Evolutionary conservation across 371 early-diverging fungal genomes (phyloP).

Genomic region (Nosema muscidifuracis): DNA sequence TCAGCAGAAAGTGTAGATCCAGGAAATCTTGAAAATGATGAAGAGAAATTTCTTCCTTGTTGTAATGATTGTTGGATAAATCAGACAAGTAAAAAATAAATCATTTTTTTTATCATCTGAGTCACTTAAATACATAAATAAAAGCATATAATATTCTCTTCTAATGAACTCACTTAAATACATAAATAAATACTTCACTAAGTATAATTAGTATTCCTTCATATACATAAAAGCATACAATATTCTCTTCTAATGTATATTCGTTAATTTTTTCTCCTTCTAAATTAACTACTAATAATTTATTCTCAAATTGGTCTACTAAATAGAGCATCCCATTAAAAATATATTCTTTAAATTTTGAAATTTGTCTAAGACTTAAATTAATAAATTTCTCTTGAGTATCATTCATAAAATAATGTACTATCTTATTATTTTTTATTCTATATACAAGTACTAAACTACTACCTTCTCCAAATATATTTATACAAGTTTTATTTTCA

Average conservation of each 20-base stretch:
- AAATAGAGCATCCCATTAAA: neutral
- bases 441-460: neutral
- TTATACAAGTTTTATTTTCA: neutral
- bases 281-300: neutral
- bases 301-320: neutral
- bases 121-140: too few species aligned
- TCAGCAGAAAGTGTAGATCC: neutral
- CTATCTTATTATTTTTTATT: neutral
- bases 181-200: neutral
- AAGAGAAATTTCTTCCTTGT: neutral
- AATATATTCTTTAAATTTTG: neutral
- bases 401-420: conserved; percentile 2
- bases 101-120: too few species aligned
- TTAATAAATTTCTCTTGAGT: neutral
- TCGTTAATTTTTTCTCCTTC: neutral
- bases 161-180: neutral
- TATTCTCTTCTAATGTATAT: neutral
- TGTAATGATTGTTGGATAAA: neutral
- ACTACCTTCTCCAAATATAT: neutral
- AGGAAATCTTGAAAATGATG: neutral
- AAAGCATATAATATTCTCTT: neutral
- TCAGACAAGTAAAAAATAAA: too few species aligned
- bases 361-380: neutral
- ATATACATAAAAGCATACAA: neutral
- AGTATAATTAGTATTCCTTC: neutral